Base-by-base conservation (phyloP, 768 basidiomycete species). In the Tulasnella sp. region DNA sequence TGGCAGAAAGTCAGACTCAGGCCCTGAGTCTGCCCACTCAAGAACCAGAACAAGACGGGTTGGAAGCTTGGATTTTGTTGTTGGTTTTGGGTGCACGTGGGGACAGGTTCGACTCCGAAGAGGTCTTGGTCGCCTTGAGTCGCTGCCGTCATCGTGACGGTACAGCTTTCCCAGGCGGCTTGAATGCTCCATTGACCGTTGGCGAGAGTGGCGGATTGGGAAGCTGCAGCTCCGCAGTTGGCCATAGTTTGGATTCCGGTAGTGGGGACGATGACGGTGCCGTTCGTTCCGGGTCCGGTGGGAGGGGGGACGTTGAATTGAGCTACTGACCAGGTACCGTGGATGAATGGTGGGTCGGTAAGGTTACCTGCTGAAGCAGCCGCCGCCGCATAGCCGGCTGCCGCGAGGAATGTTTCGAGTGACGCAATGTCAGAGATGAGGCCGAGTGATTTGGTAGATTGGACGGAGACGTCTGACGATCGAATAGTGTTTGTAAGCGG, bases 31-130 rank as follows among this genome's bases (percentile, higher is more conserved):
- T 29, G 22, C 3, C 14, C 38, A 17, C 67, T 68, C 34, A 68
- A 70, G 42, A 76, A 76, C 75, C 75, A 76, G 29, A 76, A 76
- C 38, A 70, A 38, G 75, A 76, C 68, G 19, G 75, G 75, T 29
- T 76, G 64, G 68, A 76, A 76, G 25, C 54, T 34, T 1, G 75
- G 38, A 17, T 15, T 15, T 22, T 76, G 58, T 11, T 31, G n/a
- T 38, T 22, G 31, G 52, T 76, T 45, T 45, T 40, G 22, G 15
- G 29, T 29, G 64, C 75, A 76, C 7, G 15, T n/a, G 34, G 25
- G 25, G 58, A 76, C 68, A 29, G 75, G 64, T 14, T 76, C 38
- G 39, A 76, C 67, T 5, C 75, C 75, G 40, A 34, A 68, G 0
- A 70, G 75, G 52, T 76, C 75, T n/a, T 25, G 5, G 36, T 11